phyloP scores from a whole-genome alignment of 345 rosid genomes.

The Gossypium turneri region DNA sequence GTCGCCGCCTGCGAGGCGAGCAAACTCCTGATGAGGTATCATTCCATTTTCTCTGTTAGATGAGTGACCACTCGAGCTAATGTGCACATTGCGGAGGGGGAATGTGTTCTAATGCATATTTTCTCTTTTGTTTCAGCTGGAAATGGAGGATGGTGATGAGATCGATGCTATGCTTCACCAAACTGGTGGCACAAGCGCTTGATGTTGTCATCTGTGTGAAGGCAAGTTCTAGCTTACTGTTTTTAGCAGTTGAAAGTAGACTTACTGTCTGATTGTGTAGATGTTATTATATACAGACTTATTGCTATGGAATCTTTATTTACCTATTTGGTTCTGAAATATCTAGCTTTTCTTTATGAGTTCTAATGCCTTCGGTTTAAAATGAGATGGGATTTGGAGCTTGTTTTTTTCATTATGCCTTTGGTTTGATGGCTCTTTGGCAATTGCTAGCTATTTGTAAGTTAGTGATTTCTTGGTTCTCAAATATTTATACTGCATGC shows the following conservation, averaged over 20 bases:
- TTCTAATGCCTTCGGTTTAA: background rate
- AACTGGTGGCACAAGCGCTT: slow-evolving; percentile 49
- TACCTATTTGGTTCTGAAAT: background rate
- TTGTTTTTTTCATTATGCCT: background rate
- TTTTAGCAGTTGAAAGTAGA: background rate
- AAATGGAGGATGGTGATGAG: slow-evolving; percentile 94
- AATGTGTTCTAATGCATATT: background rate
- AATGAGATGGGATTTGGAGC: background rate
- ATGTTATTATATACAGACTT: background rate
- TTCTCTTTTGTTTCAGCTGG: slow-evolving; percentile 41
- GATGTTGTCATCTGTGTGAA: background rate
- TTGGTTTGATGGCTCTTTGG: background rate
- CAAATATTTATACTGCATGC: no score
- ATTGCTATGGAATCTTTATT: background rate
- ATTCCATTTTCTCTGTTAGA: no score
- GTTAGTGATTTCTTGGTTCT: no score
- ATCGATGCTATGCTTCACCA: slow-evolving; percentile 89
- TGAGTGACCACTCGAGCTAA: background rate
- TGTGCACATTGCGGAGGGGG: background rate
- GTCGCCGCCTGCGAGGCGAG: slow-evolving; percentile 77
- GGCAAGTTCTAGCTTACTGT: background rate
- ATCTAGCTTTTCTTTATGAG: background rate
- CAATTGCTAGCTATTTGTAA: no score
- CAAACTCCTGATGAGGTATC: slow-evolving; percentile 87
- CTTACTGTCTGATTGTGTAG: background rate